Base-by-base conservation (phyloP, 1,284 basidiomycete genomes). In the Microbotryum saponariae region DNA sequence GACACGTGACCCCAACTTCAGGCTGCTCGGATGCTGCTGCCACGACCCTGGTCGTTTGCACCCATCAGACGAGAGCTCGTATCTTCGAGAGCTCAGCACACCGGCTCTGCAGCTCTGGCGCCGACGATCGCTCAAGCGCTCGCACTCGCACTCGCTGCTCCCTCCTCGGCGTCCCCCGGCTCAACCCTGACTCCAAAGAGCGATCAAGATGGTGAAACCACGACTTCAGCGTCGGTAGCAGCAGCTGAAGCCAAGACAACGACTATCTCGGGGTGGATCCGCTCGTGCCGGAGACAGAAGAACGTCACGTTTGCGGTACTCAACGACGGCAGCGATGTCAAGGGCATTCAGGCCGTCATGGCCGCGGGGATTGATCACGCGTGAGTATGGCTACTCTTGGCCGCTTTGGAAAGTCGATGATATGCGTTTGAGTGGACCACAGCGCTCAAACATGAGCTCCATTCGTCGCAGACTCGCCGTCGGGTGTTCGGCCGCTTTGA, bases 281-380 rank as follows among this genome's bases (percentile, higher is more conserved):
- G 85, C 72, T 88, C 86, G 1, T 80, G 93, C 51, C 82, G 91
- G 48, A 82, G 82, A 42, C 90, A 93, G 77, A 94, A 94, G 79
- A 85, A 85, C 59, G 80, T 92, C 33, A 81, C 88, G 0, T 96
- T 96, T 71, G 86, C 85, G 0, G 85, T 88, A 50, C 75, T 96
- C 58, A 84, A 82, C 55, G 92, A 97, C 75, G 91, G 91, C 3
- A 88, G 86, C 58, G 83, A 81, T 1, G 71, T 79, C 8, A 75
- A 79, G 23, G 83, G 82, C 1, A 71, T 94, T 18, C 92, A 97
- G 74, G 87, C 85, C 2, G 90, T 96, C 6, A 79, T 91, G 20
- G 79, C 83, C 60, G 71, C 70, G 33, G 73, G 69, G 6, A 62
- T 71, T 27, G 72, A 66, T 18, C 69, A 75, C 12, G 70, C 69